These are phyloP conservation scores for Penicillium ucsense DNA, from an alignment of 495 filamentous ascomycete genomes.

Conservation along the genomic window DNA sequence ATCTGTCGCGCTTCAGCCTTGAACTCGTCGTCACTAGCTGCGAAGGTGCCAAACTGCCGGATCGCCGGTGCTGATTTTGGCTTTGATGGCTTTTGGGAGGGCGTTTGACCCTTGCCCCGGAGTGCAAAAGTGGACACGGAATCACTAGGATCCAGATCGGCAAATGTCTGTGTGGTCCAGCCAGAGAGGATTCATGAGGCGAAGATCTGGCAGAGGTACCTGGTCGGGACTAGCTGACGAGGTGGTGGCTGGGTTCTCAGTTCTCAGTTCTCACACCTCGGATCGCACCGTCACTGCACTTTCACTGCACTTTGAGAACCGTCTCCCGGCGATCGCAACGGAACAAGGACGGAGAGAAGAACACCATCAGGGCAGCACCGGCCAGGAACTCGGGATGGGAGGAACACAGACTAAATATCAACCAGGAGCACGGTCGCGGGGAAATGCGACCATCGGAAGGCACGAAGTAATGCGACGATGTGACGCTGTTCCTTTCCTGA, in stretches of 20 bases:
- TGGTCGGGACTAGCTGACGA: too few relatives aligned
- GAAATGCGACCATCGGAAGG: conserved; percentile 28
- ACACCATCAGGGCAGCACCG: too few relatives aligned
- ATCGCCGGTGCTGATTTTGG: background rate
- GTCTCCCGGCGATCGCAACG: background rate
- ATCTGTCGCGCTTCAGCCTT: conserved; percentile 9
- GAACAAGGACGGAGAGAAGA: background rate
- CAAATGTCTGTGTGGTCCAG: too few relatives aligned
- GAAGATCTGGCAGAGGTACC: too few relatives aligned
- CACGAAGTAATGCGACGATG: conserved; percentile 29
- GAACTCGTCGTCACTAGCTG: background rate
- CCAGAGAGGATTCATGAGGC: too few relatives aligned
- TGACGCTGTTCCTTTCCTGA: conserved; percentile 21
- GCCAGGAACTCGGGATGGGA: background rate
- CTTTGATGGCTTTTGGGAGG: background rate
- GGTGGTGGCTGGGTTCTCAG: too few relatives aligned
- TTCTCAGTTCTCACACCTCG: too few relatives aligned
- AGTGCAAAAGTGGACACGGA: too few relatives aligned
- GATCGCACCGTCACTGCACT: too few relatives aligned
- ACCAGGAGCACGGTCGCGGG: background rate
- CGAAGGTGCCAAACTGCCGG: background rate
- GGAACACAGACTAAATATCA: background rate
- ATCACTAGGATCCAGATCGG: too few relatives aligned
- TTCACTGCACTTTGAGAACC: too few relatives aligned
- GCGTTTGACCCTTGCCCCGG: too few relatives aligned